phyloP scores from a whole-genome alignment of 2,329 filamentous ascomycete species.

The Exophiala oligosperma region DNA sequence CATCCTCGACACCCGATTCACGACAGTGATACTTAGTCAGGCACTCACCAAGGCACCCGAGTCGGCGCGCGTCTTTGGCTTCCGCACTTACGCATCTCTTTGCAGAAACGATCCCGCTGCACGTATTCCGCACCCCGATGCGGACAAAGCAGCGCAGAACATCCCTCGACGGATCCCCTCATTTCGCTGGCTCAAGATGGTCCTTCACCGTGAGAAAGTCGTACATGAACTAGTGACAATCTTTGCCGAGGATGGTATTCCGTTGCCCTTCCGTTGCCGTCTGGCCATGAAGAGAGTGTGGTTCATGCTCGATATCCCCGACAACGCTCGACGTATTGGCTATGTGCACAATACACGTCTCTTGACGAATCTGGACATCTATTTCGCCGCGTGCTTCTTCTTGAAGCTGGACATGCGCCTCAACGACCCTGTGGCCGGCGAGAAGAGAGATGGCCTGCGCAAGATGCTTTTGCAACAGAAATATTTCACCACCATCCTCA shows the following conservation, averaged over 20 bases:
- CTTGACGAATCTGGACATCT: conserved; percentile 62
- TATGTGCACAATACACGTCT: conserved; percentile 55
- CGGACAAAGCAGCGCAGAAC: conserved; percentile 33
- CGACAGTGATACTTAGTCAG: conserved; percentile 59
- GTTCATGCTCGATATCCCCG: conserved; percentile 68
- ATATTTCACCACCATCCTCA: conserved; percentile 57
- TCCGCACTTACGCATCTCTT: conserved; percentile 57
- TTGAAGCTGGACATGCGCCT: conserved; percentile 72
- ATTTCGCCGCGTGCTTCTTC: conserved; percentile 64
- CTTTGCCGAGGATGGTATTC: conserved; percentile 59
- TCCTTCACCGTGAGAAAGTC: conserved; percentile 58
- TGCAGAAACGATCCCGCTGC: conserved; percentile 62
- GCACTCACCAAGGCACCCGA: conserved; percentile 56
- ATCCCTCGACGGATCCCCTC: conserved; percentile 58
- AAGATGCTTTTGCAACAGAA: conserved; percentile 62
- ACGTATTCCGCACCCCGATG: conserved; percentile 40
- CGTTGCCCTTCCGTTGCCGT: conserved; percentile 52
- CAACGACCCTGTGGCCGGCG: conserved; percentile 61
- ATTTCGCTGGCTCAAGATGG: conserved; percentile 68
- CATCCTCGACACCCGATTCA: conserved; percentile 60
- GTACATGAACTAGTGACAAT: conserved; percentile 63
- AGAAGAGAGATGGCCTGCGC: conserved; percentile 49
- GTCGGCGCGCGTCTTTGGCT: conserved; percentile 60
- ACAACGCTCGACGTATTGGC: conserved; percentile 54
- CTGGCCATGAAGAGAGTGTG: conserved; percentile 65